Base-by-base conservation (phyloP, 139 green algal species). In the Auxenochlorella pyrenoidosa region DNA sequence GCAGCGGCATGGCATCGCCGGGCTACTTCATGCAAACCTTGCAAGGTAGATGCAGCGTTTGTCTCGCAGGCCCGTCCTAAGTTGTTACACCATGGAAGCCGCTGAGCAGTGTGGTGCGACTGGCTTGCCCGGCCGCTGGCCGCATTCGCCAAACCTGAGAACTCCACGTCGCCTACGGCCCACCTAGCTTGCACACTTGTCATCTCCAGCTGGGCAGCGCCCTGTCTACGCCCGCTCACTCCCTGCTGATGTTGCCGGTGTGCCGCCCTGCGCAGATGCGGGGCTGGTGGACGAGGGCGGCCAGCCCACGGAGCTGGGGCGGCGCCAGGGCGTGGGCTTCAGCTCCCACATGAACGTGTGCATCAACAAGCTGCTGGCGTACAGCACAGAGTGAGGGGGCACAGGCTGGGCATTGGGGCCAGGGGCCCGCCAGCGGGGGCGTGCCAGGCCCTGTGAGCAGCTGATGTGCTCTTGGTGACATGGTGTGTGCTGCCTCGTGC, bases 361-460 rank as follows among this genome's bases (percentile, higher is more conserved):
- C 86, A 80, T 90, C 63, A 91, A 93, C 73, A 80, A 86, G 36
- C 77, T 93, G 82, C 78, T 91, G 32, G 81, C 80, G 18, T 66
- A 85, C 15, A 63, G 80, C 80, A 76, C 80, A 44, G 80, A 85
- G 80, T 85, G 80, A 85, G 80, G 13, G 36, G 1, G 58, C 8
- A 18, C 36, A 30, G 26, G 24, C 26, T 41, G 21, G 12, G 59
- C 21, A 3, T 18, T 28, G 5, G 59, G 22, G 21, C 22, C 21
- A 32, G 24, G 59, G 22, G 59, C 3, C 3, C 59, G 59, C 16
- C 12, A n/a, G n/a, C n/a, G 10, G 24, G 59, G 59, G 59, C 59
- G 8, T 68, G 59, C 59, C 19, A 6, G 59, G 59, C 12, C 59
- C 59, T n/a, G 59, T 68, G 47, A 10, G 47, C 47, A 54, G 47